Conservation (phyloP, 2,329 filamentous ascomycete species). For the Penicillium psychrosexuale region DNA sequence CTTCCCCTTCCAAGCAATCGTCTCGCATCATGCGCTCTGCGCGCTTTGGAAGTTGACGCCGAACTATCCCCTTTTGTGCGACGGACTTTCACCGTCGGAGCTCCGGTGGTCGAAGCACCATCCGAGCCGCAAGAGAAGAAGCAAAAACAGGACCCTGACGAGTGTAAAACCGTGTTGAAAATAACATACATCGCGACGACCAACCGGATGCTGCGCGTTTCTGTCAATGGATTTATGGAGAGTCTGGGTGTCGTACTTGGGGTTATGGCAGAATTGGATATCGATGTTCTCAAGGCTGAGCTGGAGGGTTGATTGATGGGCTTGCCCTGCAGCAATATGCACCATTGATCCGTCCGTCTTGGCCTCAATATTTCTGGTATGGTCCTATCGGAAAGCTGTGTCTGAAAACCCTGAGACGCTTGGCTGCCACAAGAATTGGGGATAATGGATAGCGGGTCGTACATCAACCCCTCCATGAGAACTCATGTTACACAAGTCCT, state of each 20-base stretch:
- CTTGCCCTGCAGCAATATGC: background rate
- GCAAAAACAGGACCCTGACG: slow-evolving; percentile 26
- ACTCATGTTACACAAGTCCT: slow-evolving; percentile 6
- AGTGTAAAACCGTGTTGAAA: slow-evolving; percentile 56
- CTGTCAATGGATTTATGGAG: slow-evolving; percentile 95
- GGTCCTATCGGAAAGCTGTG: background rate
- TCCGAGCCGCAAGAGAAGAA: slow-evolving; percentile 26
- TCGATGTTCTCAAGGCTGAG: slow-evolving; percentile 64
- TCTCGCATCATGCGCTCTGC: slow-evolving; percentile 71
- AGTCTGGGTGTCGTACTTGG: slow-evolving; percentile 78
- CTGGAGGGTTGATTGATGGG: slow-evolving; percentile 21
- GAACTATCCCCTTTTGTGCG: slow-evolving; percentile 83
- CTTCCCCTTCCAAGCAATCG: slow-evolving; percentile 78
- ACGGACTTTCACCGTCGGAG: slow-evolving; percentile 62
- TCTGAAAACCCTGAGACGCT: background rate
- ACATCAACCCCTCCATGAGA: slow-evolving; percentile 6
- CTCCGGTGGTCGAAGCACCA: slow-evolving; percentile 20
- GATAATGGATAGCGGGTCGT: slow-evolving; percentile 3
- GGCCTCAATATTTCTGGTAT: background rate
- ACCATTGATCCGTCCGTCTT: slow-evolving; percentile 1
- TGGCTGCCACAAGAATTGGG: slow-evolving; percentile 6
- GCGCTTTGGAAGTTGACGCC: slow-evolving; percentile 76
- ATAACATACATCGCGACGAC: slow-evolving; percentile 84
- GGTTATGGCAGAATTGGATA: slow-evolving; percentile 86
- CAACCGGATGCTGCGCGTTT: slow-evolving; percentile 92